Conservation (phyloP, 768 basidiomycete species). For the Cantharellus cinnabarinus region DNA sequence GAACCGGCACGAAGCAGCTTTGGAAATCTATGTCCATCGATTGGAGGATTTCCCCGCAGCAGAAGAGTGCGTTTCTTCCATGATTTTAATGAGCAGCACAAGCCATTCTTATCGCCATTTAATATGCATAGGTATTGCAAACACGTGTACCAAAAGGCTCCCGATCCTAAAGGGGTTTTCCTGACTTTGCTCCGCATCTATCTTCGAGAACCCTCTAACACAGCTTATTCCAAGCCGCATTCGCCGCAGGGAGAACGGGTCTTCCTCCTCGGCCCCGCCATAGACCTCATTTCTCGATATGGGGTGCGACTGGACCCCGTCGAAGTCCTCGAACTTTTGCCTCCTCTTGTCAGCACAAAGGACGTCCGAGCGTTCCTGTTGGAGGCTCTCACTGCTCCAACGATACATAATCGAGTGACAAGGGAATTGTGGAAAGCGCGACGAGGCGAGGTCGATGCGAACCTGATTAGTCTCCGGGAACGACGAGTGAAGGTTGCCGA, state of each 20-base stretch:
- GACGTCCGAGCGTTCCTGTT: conserved; percentile 63
- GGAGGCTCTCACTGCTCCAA: conserved; percentile 25
- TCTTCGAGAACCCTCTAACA: conserved; percentile 33
- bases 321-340: conserved; percentile 67
- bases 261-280: conserved; percentile 50
- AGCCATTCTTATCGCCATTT: background rate
- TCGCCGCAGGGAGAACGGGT: conserved; percentile 1
- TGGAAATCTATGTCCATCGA: conserved; percentile 87
- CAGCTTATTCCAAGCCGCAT: conserved; percentile 26
- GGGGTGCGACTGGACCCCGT: conserved; percentile 62
- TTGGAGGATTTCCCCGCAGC: conserved; percentile 70
- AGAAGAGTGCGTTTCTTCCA: conserved; percentile 43
- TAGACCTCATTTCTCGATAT: conserved; percentile 75
- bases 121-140: conserved; percentile 59
- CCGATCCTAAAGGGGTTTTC: conserved; percentile 43
- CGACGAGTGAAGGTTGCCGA: conserved; percentile 79
- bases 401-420: conserved; percentile 28
- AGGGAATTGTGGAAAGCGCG: conserved; percentile 53
- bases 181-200: conserved; percentile 73
- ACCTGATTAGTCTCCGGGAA: conserved; percentile 55
- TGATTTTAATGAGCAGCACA: background rate
- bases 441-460: conserved; percentile 53
- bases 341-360: conserved; percentile 70
- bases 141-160: conserved; percentile 41
- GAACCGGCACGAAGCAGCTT: conserved; percentile 78